A percentile compares a stretch with the other conserved stretches of the same genome.
phyloP scores from a whole-genome alignment of 805 yeast genomes.

The Scheffersomyces lignosus region DNA sequence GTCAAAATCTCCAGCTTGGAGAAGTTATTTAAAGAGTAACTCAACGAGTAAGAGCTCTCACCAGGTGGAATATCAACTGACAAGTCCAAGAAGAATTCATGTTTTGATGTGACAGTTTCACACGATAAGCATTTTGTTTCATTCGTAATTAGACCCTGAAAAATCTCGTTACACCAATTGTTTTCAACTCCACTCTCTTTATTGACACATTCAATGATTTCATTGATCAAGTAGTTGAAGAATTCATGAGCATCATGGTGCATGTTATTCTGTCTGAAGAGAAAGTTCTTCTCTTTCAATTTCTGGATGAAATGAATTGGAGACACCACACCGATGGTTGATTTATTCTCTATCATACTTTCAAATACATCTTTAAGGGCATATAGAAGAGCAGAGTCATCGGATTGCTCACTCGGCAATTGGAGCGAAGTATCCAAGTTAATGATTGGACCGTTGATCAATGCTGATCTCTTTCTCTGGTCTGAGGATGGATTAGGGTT shows the following conservation, averaged over 20 bases:
- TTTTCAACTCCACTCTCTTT: constrained; percentile 26
- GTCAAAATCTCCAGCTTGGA: constrained; percentile 82
- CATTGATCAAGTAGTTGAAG: constrained; percentile 79
- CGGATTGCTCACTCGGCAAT: constrained; percentile 32
- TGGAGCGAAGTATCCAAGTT: constrained; percentile 72
- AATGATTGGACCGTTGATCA: constrained; percentile 77
- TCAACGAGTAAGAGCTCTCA: constrained; percentile 55
- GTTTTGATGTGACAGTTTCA: constrained; percentile 76
- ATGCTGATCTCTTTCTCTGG: constrained; percentile 73
- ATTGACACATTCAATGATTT: constrained; percentile 58
- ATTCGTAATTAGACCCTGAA: constrained; percentile 82
- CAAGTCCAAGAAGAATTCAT: constrained; percentile 84
- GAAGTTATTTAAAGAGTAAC: constrained; percentile 78
- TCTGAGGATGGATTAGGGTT: constrained; percentile 54
- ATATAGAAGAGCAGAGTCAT: constrained; percentile 40
- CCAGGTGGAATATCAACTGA: constrained; percentile 80
- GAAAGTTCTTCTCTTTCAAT: constrained; percentile 75
- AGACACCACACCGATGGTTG: constrained; percentile 79
- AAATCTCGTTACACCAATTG: constrained; percentile 65
- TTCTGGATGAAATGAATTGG: constrained; percentile 74
- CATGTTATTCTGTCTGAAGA: constrained; percentile 83
- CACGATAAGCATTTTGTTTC: constrained; percentile 90
- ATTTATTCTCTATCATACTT: constrained; percentile 68
- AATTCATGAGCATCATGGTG: constrained; percentile 99
- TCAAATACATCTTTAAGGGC: constrained; percentile 86